Evolutionary conservation across 176 grass and related monocot species (phyloP).

Genomic region (Musa itinerans): DNA sequence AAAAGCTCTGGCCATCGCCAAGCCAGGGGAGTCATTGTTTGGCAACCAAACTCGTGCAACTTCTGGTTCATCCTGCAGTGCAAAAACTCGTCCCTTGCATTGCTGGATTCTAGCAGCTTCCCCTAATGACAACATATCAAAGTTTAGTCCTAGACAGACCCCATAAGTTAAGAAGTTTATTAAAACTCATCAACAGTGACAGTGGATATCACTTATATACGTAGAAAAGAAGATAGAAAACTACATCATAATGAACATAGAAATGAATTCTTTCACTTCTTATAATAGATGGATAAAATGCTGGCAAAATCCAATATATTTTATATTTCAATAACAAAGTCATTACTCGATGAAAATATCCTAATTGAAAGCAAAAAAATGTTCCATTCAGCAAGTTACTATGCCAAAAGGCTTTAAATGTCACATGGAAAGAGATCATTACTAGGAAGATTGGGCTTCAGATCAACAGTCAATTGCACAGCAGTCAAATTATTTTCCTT

Average conservation of each 20-base stretch:
- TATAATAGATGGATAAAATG: not conserved
- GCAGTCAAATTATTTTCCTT: conserved; percentile 74
- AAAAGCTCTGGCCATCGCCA: conserved; percentile 99
- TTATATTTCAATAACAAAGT: not conserved
- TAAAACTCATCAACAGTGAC: not conserved
- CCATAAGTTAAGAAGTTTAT: not conserved
- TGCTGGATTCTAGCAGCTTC: conserved; percentile 88
- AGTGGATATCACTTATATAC: not conserved
- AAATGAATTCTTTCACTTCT: conserved; percentile 2
- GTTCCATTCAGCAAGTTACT: not conserved
- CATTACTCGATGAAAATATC: not conserved
- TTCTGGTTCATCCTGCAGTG: conserved; percentile 97
- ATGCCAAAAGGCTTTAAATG: not conserved
- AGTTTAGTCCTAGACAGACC: not conserved
- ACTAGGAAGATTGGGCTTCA: conserved; percentile 99
- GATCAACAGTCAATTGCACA: conserved; percentile 91
- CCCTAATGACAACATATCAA: conserved; percentile 24
- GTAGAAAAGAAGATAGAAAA: not conserved
- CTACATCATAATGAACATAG: not conserved
- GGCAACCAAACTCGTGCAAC: conserved; percentile 96
- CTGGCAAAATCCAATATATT: not conserved
- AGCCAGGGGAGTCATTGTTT: conserved; percentile 86
- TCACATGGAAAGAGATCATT: conserved; percentile 8
- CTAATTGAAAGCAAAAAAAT: not conserved
- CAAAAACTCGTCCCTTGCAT: conserved; percentile 93